A percentile compares a stretch with the other conserved stretches of the same genome.
phyloP scores from a whole-genome alignment of 805 yeast species.

The Candida odintsovae region DNA sequence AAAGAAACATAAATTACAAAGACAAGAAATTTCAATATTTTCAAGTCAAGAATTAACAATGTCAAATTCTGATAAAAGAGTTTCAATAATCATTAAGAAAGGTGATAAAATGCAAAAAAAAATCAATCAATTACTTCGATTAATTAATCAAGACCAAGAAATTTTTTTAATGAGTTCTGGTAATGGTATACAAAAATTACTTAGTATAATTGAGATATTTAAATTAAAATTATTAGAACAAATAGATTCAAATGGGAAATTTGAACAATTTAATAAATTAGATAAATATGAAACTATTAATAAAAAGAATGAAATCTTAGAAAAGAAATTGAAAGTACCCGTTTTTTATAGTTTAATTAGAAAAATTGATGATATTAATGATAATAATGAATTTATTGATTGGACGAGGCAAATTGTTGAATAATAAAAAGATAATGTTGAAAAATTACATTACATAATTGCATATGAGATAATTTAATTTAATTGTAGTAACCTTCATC shows the following conservation, averaged over 20 bases:
- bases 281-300: constrained; percentile 15
- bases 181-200: constrained; percentile 17
- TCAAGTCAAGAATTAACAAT: neutral
- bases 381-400: constrained; percentile 7
- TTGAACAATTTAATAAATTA: constrained; percentile 19
- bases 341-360: constrained; percentile 18
- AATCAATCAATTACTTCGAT: constrained; percentile 8
- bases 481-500: no score
- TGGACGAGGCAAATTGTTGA: constrained; percentile 14
- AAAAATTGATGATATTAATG: neutral
- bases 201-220: constrained; percentile 19
- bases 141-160: neutral
- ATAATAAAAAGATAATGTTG: no score
- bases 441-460: no score
- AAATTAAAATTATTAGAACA: constrained; percentile 11
- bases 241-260: neutral
- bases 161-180: constrained; percentile 20
- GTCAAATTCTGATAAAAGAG: neutral
- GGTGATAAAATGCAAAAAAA: constrained; percentile 19
- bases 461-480: no score
- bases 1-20: neutral
- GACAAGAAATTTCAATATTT: neutral
- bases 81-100: constrained; percentile 14
- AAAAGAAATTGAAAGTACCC: constrained; percentile 15
- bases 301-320: constrained; percentile 15